phyloP scores from a whole-genome alignment of 1,139 yeast genomes.

The Diutina siamensis region DNA sequence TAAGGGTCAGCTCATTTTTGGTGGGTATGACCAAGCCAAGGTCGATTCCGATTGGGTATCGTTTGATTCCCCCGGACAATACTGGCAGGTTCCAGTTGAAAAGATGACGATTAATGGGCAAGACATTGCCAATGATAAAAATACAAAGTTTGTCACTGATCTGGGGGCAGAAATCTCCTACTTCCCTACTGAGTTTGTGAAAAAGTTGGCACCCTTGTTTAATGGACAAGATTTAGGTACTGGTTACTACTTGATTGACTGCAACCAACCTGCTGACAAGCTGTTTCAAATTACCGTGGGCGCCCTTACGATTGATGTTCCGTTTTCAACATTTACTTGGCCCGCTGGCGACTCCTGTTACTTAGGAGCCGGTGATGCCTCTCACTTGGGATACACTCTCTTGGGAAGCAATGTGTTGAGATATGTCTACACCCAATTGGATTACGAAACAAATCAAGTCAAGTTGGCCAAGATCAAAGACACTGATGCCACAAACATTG shows the following conservation, averaged over 20 bases:
- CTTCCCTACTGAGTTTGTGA: background rate
- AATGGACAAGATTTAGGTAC: background rate
- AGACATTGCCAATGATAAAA: background rate
- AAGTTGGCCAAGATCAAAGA: background rate
- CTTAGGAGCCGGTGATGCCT: background rate
- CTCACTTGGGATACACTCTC: background rate
- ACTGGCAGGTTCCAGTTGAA: background rate
- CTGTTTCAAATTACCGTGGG: conserved; percentile 6
- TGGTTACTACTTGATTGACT: conserved; percentile 6
- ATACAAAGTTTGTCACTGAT: background rate
- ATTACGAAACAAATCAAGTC: background rate
- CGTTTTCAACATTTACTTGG: conserved; percentile 8
- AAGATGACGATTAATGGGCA: background rate
- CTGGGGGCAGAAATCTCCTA: conserved; percentile 3
- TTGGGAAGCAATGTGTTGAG: conserved; percentile 3
- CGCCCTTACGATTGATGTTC: conserved; percentile 9
- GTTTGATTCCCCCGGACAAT: conserved; percentile 1
- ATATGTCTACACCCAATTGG: background rate
- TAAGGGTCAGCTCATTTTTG: background rate
- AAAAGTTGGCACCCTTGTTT: background rate
- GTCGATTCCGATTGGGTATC: background rate
- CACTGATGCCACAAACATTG: background rate
- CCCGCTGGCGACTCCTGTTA: background rate
- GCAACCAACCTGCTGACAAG: conserved; percentile 7
- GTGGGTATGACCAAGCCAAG: background rate